Conservation (phyloP, 768 basidiomycete species). For the Dentipellis fragilis region DNA sequence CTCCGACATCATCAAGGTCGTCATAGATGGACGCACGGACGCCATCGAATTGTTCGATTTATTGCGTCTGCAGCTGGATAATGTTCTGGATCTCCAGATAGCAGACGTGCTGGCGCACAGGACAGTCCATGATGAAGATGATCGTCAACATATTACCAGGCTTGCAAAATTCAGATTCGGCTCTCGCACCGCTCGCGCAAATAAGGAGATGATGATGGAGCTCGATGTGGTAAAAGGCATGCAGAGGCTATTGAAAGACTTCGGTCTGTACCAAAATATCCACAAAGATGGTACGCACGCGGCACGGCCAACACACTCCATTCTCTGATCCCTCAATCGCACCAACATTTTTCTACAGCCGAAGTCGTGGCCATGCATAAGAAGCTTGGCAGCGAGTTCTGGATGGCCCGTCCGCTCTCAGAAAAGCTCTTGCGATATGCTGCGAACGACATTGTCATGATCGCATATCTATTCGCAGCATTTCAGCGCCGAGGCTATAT, state of each 20-base stretch:
- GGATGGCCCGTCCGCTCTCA: conserved; percentile 29
- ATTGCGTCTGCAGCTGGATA: conserved; percentile 19
- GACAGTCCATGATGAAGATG: conserved; percentile 17
- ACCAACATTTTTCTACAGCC: conserved; percentile 14
- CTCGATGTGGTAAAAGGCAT: conserved; percentile 28
- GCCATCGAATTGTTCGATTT: conserved; percentile 22
- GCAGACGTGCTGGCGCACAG: conserved; percentile 25
- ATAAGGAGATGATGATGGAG: conserved; percentile 17
- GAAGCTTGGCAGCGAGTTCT: conserved; percentile 18
- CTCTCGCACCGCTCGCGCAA: conserved; percentile 15
- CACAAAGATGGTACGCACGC: conserved; percentile 26
- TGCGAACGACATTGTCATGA: conserved; percentile 31
- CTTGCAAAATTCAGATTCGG: conserved; percentile 19
- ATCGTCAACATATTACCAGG: conserved; percentile 19
- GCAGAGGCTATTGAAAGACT: conserved; percentile 22
- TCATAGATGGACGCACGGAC: conserved; percentile 33
- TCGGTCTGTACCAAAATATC: conserved; percentile 14
- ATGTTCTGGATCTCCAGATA: conserved; percentile 30
- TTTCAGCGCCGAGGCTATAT: conserved; percentile 19
- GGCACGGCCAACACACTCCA: too few relatives aligned
- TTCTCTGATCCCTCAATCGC: neutral
- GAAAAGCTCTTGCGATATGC: conserved; percentile 29
- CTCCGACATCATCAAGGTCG: conserved; percentile 22
- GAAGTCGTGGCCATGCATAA: conserved; percentile 29
- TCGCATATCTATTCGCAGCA: conserved; percentile 25